Percentiles rank a stretch among this genome's conserved stretches.
Conservation (phyloP, 1,284 basidiomycete genomes). For the Cutaneotrichosporon sp. region DNA sequence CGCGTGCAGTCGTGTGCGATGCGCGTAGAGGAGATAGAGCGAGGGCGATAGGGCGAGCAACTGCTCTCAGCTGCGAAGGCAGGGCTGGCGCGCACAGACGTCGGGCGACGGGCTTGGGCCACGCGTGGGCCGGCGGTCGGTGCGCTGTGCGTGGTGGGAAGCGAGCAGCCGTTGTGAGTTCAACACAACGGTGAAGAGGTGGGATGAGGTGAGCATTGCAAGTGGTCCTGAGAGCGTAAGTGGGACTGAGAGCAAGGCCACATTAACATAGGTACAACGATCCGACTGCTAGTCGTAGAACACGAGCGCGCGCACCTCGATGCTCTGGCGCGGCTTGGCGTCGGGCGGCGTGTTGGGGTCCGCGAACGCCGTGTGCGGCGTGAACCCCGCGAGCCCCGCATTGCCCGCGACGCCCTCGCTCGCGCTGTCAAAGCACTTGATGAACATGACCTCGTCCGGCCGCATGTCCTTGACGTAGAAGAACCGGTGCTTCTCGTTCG, state of each 20-base stretch:
- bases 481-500: conserved; percentile 17
- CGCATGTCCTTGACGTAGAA: conserved; percentile 28
- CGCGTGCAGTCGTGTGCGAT: too few species aligned
- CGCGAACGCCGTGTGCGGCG: conserved; percentile 25
- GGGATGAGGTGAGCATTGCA: too few species aligned
- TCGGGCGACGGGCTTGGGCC: neutral
- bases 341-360: conserved; percentile 22
- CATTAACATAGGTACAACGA: neutral
- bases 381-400: conserved; percentile 18
- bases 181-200: too few species aligned
- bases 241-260: too few species aligned
- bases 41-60: neutral
- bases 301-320: conserved; percentile 27
- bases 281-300: conserved; percentile 20
- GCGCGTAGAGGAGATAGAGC: neutral
- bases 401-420: conserved; percentile 16
- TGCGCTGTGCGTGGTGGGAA: too few species aligned
- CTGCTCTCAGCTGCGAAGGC: too few species aligned
- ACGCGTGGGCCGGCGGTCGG: too few species aligned
- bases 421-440: conserved; percentile 27
- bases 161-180: too few species aligned
- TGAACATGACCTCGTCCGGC: conserved; percentile 27
- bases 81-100: neutral
- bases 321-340: conserved; percentile 22
- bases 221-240: too few species aligned